phyloP scores from a whole-genome alignment of 108 stramenopile species.

The Epithemia pelagica region DNA sequence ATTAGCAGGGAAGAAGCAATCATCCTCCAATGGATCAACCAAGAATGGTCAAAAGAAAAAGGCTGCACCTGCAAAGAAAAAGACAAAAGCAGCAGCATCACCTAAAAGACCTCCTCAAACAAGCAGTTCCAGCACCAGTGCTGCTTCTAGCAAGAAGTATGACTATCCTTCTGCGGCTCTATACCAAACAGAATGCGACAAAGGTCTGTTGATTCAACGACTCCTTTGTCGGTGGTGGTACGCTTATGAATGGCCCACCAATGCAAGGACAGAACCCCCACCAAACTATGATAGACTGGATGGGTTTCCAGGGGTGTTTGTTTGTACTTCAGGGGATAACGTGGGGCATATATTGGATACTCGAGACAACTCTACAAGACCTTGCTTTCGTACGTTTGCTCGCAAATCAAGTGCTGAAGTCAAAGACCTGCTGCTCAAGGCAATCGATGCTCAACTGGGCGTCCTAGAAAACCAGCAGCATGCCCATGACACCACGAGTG shows the following conservation, averaged over 20 bases:
- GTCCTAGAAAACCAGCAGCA: constrained; percentile 62
- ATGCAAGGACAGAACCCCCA: constrained; percentile 41
- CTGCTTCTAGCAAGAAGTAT: constrained; percentile 25
- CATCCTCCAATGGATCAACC: constrained; percentile 8
- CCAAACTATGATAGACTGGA: constrained; percentile 80
- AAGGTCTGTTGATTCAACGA: constrained; percentile 84
- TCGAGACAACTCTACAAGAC: constrained; percentile 48
- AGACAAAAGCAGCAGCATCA: constrained; percentile 16
- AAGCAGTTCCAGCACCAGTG: constrained; percentile 15
- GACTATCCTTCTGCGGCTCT: constrained; percentile 38
- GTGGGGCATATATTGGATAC: constrained; percentile 72
- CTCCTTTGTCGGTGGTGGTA: constrained; percentile 95
- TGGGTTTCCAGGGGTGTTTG: constrained; percentile 91
- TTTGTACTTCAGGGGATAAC: constrained; percentile 68
- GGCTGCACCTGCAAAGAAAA: constrained; percentile 29
- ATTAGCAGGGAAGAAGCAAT: constrained; percentile 27
- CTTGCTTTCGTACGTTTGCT: constrained; percentile 65
- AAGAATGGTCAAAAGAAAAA: constrained; percentile 18
- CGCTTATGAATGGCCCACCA: constrained; percentile 83
- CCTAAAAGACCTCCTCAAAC: constrained; percentile 32
- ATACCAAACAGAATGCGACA: constrained; percentile 41
- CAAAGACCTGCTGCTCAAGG: constrained; percentile 49
- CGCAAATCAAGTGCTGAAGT: constrained; percentile 62
- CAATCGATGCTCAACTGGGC: constrained; percentile 61
- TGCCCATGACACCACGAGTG: constrained; percentile 36